Conservation (phyloP, 768 basidiomycete species). For the Tricholoma flavovirens region DNA sequence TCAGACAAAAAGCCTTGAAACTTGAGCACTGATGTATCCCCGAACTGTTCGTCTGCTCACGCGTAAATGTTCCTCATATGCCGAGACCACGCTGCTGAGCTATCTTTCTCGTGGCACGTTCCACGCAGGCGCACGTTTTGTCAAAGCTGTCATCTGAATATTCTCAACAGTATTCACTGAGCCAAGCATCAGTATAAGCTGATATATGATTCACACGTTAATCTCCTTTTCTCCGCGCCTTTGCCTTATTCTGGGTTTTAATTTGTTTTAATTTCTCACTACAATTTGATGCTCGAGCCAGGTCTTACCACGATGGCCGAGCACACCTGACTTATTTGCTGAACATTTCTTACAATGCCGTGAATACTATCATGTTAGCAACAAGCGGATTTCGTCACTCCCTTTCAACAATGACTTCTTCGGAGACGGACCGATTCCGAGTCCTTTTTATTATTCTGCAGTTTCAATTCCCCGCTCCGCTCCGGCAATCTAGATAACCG, state of each 20-base stretch:
- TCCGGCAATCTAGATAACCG: not conserved
- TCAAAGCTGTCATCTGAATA: not conserved
- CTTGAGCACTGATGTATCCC: not conserved
- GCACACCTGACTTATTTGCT: not conserved
- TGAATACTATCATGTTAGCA: no score
- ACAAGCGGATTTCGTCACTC: no score
- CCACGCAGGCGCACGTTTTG: not conserved
- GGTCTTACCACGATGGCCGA: not conserved
- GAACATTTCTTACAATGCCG: not conserved
- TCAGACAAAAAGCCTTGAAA: not conserved
- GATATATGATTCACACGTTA: not conserved
- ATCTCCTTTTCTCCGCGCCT: not conserved
- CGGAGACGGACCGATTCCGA: not conserved
- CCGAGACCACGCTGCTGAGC: no score
- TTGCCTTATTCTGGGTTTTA: not conserved
- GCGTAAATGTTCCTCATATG: not conserved
- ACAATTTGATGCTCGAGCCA: not conserved
- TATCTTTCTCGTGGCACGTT: not conserved
- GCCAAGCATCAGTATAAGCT: no score
- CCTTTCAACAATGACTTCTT: no score
- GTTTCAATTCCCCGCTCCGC: not conserved
- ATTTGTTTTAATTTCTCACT: not conserved
- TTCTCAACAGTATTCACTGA: not conserved
- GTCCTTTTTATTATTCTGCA: no score
- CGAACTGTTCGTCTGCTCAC: not conserved